Evolutionary conservation across 345 rosid species (phyloP).

Genomic region (Pistacia vera): DNA sequence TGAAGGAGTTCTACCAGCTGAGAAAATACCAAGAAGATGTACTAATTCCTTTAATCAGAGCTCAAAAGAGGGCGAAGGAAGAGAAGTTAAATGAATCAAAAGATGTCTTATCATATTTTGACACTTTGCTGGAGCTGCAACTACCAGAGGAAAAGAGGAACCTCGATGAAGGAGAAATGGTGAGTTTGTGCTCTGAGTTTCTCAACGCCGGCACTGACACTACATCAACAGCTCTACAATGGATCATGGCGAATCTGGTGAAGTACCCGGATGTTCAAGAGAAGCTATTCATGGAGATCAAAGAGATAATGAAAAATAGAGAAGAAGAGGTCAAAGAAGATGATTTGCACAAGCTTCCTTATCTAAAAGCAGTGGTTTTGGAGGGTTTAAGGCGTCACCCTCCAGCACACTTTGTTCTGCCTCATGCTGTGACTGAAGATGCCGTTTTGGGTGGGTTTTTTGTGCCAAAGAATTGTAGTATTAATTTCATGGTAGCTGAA

Average conservation of each 20-base stretch:
- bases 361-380: background rate
- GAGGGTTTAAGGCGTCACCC: constrained; percentile 14
- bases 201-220: constrained; percentile 6
- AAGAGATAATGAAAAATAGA: background rate
- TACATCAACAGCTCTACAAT: constrained; percentile 5
- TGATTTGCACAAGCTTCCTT: background rate
- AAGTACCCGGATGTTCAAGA: background rate
- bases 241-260: constrained; percentile 9
- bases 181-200: constrained; percentile 8
- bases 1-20: background rate
- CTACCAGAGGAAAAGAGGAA: constrained; percentile 2
- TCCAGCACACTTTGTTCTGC: background rate
- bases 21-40: constrained; percentile 1
- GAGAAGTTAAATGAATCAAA: background rate
- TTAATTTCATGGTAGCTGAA: background rate
- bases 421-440: constrained; percentile 2
- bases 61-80: background rate
- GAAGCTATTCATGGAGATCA: background rate
- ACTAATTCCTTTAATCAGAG: background rate
- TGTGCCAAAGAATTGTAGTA: background rate
- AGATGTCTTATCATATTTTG: background rate
- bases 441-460: background rate
- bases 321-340: constrained; percentile 2
- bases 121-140: background rate
- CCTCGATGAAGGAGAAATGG: constrained; percentile 8